A percentile compares a stretch with the other conserved stretches of the same genome.
Evolutionary conservation across 495 filamentous ascomycete species (phyloP).

Genomic region (Hypoxylon cercidicola): DNA sequence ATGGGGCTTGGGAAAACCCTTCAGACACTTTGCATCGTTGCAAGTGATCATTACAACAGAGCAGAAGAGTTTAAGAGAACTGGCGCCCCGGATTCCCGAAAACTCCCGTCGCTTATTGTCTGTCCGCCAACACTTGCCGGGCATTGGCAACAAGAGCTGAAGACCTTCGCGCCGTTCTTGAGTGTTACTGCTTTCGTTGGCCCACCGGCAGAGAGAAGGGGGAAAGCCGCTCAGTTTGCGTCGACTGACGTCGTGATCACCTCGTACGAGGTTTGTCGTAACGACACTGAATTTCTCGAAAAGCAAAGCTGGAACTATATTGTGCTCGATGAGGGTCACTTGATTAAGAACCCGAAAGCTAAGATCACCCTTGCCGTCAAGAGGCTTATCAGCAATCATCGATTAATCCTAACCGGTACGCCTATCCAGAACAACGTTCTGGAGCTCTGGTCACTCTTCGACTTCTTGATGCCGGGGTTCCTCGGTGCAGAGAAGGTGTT

Average conservation of each 20-base stretch:
- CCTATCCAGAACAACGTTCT: slow-evolving; percentile 98
- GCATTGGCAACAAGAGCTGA: slow-evolving; percentile 98
- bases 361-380: slow-evolving; percentile 95
- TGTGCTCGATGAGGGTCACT: slow-evolving; percentile 94
- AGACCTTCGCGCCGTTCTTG: slow-evolving; percentile 93
- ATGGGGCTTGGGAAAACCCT: slow-evolving; percentile 99
- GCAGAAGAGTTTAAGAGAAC: slow-evolving; percentile 89
- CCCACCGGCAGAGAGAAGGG: slow-evolving; percentile 78
- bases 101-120: slow-evolving; percentile 90
- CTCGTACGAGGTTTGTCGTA: slow-evolving; percentile 96
- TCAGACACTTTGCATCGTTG: slow-evolving; percentile 97
- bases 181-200: slow-evolving; percentile 90
- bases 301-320: slow-evolving; percentile 95
- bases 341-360: slow-evolving; percentile 97
- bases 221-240: slow-evolving; percentile 71
- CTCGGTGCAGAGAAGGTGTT: slow-evolving; percentile 98
- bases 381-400: slow-evolving; percentile 86
- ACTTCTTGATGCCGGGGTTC: slow-evolving; percentile 99
- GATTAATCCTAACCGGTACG: slow-evolving; percentile 94
- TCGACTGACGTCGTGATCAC: slow-evolving; percentile 93
- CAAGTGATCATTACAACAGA: slow-evolving; percentile 93
- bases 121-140: slow-evolving; percentile 98
- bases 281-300: slow-evolving; percentile 86
- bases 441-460: slow-evolving; percentile 98
- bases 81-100: slow-evolving; percentile 75